Conservation (phyloP, 2,329 filamentous ascomycete species). For the Lojkania enalia region DNA sequence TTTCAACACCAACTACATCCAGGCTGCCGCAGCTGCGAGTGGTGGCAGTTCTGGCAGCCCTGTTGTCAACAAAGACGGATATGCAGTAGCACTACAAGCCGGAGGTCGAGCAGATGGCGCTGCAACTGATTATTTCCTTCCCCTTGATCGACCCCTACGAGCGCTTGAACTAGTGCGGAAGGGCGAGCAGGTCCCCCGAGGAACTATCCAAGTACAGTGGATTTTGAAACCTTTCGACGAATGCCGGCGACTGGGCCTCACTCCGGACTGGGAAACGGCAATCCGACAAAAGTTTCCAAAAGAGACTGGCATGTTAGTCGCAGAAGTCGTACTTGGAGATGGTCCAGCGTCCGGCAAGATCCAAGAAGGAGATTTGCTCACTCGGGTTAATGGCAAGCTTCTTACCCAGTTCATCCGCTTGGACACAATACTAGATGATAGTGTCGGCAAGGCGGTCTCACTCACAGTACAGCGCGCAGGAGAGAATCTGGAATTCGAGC, state of each 20-base stretch:
- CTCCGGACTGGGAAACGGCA: slow-evolving; percentile 80
- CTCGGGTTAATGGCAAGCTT: slow-evolving; percentile 91
- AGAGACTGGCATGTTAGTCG: slow-evolving; percentile 95
- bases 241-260: slow-evolving; percentile 85
- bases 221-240: slow-evolving; percentile 97
- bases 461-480: slow-evolving; percentile 87
- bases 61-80: slow-evolving; percentile 92
- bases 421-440: slow-evolving; percentile 89
- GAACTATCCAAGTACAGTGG: slow-evolving; percentile 98
- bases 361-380: slow-evolving; percentile 89
- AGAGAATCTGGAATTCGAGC: slow-evolving; percentile 80
- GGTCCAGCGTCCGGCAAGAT: slow-evolving; percentile 86
- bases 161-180: slow-evolving; percentile 84
- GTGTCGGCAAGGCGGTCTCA: slow-evolving; percentile 75
- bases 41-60: slow-evolving; percentile 98
- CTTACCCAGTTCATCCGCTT: slow-evolving; percentile 90
- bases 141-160: slow-evolving; percentile 84
- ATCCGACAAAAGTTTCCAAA: slow-evolving; percentile 83
- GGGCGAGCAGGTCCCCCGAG: slow-evolving; percentile 75
- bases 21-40: slow-evolving; percentile 94
- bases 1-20: slow-evolving; percentile 96
- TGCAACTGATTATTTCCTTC: slow-evolving; percentile 93
- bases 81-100: slow-evolving; percentile 88
- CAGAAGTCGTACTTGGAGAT: slow-evolving; percentile 89
- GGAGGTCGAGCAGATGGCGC: slow-evolving; percentile 92